Base-by-base conservation (phyloP, 192 early-diverging fungal species). In the Linnemannia zychae region DNA sequence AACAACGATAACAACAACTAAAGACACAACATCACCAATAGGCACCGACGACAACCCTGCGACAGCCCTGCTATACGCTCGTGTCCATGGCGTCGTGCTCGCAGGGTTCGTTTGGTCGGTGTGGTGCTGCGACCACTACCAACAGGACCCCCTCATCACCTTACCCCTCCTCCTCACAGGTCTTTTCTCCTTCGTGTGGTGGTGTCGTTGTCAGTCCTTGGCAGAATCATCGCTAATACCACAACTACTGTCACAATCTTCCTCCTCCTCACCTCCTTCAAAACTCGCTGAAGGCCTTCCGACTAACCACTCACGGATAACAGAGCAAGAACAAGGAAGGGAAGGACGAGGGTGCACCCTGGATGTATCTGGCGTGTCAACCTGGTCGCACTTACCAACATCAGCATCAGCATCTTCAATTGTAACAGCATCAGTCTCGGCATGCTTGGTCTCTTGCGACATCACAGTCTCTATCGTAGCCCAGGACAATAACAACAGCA, bases 91-190 rank as follows among this genome's bases (percentile, higher is more conserved):
- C 0, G 50, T 69, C 50, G 13, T 37, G 16, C 7, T 69, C 4
- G 37, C 38, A 31, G 36, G 73, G 3, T 69, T 74, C 34, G 22
- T 57, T 15, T 80, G 44, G 72, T 44, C 46, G 2, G 3, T 80
- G 13, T 80, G 78, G 78, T 80, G 72, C 66, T 80, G 78, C 71
- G 78, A 80, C 34, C 78, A 74, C 65, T 80, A 80, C 31, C 78
- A 18, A 1, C 22, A 67, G 1, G 22, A 49, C 31, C 78, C 73
- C 24, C 2, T n/a, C 34, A 0, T 68, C 44, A 74, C 78, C 1
- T 2, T 53, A 16, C 28, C 17, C 22, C 16, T 80, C 36, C 34
- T 74, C 36, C 0, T 74, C 36, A 33, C 31, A 12, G 72, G 78
- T 0, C 66, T 50, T 15, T 15, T 63, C 13, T 63, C 24, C 24